phyloP scores from a whole-genome alignment of 2,329 filamentous ascomycete species.

The Neophaeococcomyces aloes region DNA sequence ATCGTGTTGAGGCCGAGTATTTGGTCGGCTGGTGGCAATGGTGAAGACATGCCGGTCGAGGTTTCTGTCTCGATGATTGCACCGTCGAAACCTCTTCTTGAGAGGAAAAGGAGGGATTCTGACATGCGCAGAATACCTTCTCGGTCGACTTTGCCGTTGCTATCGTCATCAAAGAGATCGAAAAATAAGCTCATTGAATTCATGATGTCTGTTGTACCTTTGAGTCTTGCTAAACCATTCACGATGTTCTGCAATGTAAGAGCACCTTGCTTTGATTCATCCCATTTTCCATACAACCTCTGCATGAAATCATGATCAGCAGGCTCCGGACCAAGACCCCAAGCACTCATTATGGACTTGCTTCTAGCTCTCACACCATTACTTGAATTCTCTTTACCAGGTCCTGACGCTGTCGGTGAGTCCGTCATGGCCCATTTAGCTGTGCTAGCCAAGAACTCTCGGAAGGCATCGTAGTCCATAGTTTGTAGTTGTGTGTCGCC shows the following conservation, averaged over 20 bases:
- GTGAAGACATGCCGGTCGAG: conserved; percentile 37
- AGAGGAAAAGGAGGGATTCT: conserved; percentile 85
- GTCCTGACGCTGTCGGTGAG: conserved; percentile 51
- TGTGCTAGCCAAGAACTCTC: conserved; percentile 83
- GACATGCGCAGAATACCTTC: conserved; percentile 93
- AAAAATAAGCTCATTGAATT: conserved; percentile 97
- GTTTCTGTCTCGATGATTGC: conserved; percentile 56
- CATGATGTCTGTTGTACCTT: conserved; percentile 93
- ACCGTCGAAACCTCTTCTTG: conserved; percentile 73
- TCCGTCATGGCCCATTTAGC: conserved; percentile 91
- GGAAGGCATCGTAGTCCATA: conserved; percentile 96
- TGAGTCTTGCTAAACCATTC: conserved; percentile 77
- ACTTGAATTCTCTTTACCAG: conserved; percentile 12
- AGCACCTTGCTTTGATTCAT: conserved; percentile 63
- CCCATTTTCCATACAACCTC: conserved; percentile 80
- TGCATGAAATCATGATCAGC: conserved; percentile 92
- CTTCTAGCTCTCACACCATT: conserved; percentile 45
- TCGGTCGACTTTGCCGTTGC: conserved; percentile 81
- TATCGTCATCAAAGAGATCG: conserved; percentile 87
- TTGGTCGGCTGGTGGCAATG: conserved; percentile 17
- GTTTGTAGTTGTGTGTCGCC: conserved; percentile 30
- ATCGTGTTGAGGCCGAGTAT: conserved; percentile 18
- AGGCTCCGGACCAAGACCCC: conserved; percentile 56
- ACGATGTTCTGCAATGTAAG: conserved; percentile 87
- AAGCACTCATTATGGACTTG: conserved; percentile 39